phyloP scores from a whole-genome alignment of 1,284 basidiomycete species.

The Ceratobasidium sp. region DNA sequence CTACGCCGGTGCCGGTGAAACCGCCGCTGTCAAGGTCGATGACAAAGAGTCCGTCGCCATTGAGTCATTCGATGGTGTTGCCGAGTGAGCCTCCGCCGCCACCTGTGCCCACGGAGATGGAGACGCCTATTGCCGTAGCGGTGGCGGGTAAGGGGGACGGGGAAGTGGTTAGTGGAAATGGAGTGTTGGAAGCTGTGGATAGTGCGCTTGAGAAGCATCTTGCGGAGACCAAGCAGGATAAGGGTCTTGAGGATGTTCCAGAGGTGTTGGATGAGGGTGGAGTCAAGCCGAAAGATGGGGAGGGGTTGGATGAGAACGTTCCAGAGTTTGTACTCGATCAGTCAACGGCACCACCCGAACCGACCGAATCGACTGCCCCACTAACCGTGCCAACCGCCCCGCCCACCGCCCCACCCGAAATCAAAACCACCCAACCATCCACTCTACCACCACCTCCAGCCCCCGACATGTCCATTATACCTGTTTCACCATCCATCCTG shows the following conservation, averaged over 20 bases:
- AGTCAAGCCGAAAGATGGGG: not conserved
- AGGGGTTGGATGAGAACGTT: not conserved
- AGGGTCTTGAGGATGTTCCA: not conserved
- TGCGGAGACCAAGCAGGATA: not conserved
- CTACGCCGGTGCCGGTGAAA: not conserved
- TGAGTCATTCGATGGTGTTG: conserved; percentile 28
- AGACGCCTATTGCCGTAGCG: not conserved
- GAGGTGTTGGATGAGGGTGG: not conserved
- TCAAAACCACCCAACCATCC: too few relatives aligned
- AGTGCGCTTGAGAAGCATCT: not conserved
- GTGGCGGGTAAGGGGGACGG: not conserved
- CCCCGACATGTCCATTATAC: not conserved
- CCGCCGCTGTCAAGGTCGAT: not conserved
- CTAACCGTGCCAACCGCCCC: not conserved
- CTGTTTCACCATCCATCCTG: not conserved
- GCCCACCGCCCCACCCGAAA: too few relatives aligned
- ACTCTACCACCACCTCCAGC: not conserved
- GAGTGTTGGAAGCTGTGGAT: not conserved
- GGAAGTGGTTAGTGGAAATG: not conserved
- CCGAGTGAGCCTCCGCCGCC: conserved; percentile 16
- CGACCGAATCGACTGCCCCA: not conserved
- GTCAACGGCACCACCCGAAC: not conserved
- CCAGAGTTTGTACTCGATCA: conserved; percentile 5
- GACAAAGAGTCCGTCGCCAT: conserved; percentile 2
- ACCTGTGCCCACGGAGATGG: not conserved